phyloP scores from a whole-genome alignment of 345 rosid species.

The Chamaenerion angustifolium region DNA sequence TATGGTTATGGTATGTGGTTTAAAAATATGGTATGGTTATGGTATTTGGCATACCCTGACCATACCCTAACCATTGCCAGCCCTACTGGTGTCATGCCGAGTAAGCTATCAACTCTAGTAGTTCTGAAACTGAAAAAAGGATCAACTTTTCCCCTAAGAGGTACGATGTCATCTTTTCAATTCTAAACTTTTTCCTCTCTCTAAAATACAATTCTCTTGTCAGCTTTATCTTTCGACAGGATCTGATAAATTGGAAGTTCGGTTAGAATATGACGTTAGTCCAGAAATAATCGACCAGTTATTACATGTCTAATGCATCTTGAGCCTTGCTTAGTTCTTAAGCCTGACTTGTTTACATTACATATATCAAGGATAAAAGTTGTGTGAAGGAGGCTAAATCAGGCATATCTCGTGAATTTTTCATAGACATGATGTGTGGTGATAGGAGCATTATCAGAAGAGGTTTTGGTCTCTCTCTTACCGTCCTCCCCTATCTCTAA shows the following conservation, averaged over 20 bases:
- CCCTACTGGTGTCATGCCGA: no score
- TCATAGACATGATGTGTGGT: slow-evolving; percentile 54
- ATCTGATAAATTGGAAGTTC: slow-evolving; percentile 75
- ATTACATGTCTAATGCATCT: neutral
- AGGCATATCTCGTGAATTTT: slow-evolving; percentile 44
- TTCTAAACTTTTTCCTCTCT: no score
- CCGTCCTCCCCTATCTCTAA: slow-evolving; percentile 14
- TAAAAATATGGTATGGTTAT: no score
- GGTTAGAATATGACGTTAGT: slow-evolving; percentile 39
- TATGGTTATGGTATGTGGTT: no score
- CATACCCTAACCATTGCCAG: no score
- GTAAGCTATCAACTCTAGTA: no score
- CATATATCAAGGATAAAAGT: slow-evolving; percentile 78
- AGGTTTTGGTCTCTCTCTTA: slow-evolving; percentile 59
- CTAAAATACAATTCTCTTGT: no score
- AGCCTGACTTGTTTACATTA: slow-evolving; percentile 83
- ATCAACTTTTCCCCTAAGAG: no score
- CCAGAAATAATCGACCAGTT: slow-evolving; percentile 15
- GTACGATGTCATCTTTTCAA: no score
- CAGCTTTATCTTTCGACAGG: no score
- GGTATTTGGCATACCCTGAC: no score
- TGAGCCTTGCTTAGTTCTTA: slow-evolving; percentile 21
- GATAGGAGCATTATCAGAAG: slow-evolving; percentile 62
- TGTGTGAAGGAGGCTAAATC: slow-evolving; percentile 43
- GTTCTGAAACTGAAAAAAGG: no score